Conservation (phyloP, 805 yeast genomes). For the Candida maris region DNA sequence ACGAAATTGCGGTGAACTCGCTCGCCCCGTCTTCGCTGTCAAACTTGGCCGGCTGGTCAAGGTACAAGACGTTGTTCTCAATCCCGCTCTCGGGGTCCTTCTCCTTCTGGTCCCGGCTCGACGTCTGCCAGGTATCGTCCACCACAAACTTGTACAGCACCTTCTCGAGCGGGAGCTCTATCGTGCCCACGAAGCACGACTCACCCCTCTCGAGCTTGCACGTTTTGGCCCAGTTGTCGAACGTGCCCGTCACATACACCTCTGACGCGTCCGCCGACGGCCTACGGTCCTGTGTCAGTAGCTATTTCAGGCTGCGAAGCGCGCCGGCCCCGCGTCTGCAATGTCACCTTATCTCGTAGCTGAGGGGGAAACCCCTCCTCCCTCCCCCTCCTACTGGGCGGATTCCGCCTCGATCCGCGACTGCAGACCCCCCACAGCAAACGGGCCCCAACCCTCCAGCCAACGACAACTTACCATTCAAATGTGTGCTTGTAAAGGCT, state of each 20-base stretch:
- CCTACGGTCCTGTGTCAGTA: slow-evolving; percentile 20
- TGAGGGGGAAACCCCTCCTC: not conserved
- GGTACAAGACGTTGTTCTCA: slow-evolving; percentile 48
- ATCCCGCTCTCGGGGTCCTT: slow-evolving; percentile 40
- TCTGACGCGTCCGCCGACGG: slow-evolving; percentile 26
- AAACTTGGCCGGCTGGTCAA: slow-evolving; percentile 24
- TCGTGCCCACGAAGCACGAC: slow-evolving; percentile 39
- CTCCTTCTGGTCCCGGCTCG: slow-evolving; percentile 36
- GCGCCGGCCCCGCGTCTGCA: too few relatives aligned
- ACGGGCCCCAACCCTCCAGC: too few relatives aligned
- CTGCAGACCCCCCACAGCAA: too few relatives aligned
- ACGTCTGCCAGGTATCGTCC: slow-evolving; percentile 52
- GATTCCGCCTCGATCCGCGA: not conserved
- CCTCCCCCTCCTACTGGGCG: slow-evolving; percentile 1
- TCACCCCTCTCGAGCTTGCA: slow-evolving; percentile 39
- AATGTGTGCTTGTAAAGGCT: slow-evolving; percentile 20
- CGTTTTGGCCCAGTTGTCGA: slow-evolving; percentile 53
- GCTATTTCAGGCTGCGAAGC: not conserved
- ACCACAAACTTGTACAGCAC: slow-evolving; percentile 55
- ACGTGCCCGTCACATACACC: slow-evolving; percentile 61
- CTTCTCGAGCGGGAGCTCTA: slow-evolving; percentile 38
- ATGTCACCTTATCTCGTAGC: not conserved
- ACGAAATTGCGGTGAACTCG: slow-evolving; percentile 32
- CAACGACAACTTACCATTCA: slow-evolving; percentile 28
- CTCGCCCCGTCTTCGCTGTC: slow-evolving; percentile 26